Evolutionary conservation across 2,329 filamentous ascomycete genomes (phyloP), one percentile per base, ranked within the genome.

Genomic region (Colletotrichum sp.): DNA sequence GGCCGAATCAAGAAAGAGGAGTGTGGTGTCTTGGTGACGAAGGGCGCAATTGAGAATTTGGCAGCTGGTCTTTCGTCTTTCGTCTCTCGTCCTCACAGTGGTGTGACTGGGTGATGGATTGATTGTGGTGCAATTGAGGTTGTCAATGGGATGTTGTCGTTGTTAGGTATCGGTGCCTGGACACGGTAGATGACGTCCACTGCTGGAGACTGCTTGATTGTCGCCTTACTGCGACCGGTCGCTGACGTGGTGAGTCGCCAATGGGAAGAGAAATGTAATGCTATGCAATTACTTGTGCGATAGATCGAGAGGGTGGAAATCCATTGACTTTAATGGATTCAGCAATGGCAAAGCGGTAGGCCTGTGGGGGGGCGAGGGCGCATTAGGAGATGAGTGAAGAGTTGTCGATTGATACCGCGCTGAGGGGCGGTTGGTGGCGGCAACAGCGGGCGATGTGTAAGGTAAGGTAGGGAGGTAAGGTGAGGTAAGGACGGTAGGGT

Each of bases 101-200:
- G 69, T 61, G 30, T 58, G 32, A 64, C 43, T 68, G 39, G 61
- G 36, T 18, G 55, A 71, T 55, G 28, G 22, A 48, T 67, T 66
- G 52, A 66, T 27, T 64, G 75, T 68, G 71, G 43, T 71, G 56
- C 32, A 60, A 58, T 32, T 56, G 18, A 43, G n/a, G 39, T 36
- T 62, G 66, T 74, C 43, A 72, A 71, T 75, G 72, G 73, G 69
- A n/a, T 58, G 43, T 66, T 48, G 58, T 61, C 8, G 28, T 61
- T 61, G 52, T 12, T 25, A 56, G 39, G 25, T 68, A 48, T 58
- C n/a, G 39, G 70, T 69, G n/a, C 48, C 64, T 64, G 43, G 43
- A 22, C 43, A 64, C 65, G 27, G 74, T 32, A 30, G 58, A 74
- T 76, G 74, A 76, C 74, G 74, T 73, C 62, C 58, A 36, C 61